Evolutionary conservation across 306 rosid species (phyloP), one percentile per base, ranked within the genome.

Genomic region (Citrullus mucosospermus): DNA sequence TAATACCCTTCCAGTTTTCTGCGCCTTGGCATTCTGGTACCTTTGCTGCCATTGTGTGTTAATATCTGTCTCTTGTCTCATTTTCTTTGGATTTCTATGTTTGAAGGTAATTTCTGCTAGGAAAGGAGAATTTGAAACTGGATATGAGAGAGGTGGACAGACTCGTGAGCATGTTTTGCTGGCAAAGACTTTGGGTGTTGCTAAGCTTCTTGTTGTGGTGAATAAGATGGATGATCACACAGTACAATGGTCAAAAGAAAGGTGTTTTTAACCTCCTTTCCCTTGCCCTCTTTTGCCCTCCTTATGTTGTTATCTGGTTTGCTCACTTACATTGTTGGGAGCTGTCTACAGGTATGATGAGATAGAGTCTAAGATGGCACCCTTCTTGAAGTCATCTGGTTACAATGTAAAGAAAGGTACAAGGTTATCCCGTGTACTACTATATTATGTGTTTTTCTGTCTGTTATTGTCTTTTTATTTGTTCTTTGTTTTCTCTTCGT

Each of bases 121-220:
- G 61, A 96, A 93, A 85, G 99, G 99, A 60, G 99, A 96, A 83
- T 96, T 96, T 80, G 99, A 96, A 85, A 96, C 99, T 65, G 99
- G 99, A 71, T 96, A 90, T 78, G 99, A 96, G 93, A 91, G 90
- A 80, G 99, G 99, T 85, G 99, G 99, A 38, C 99, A 96, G 85
- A 96, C 99, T 63, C 98, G 99, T 81, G 99, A 96, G 68, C 99
- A 96, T 51, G 99, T 96, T 79, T 96, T 91, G 79, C 96, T 96
- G 81, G 98, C 99, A 25, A 96, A 96, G 88, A 96, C 99, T 0
- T 76, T 96, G 82, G 99, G 99, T 76, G 98, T 96, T 81, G 53
- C 98, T 59, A 96, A 96, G 85, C 85, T 96, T 67, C 83, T 96
- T 63, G 93, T 96, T 80, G 99, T 92, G 63, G 93, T 96, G 46